Percentiles rank a stretch among this genome's conserved stretches.
These are phyloP conservation scores for Starmerella asiatica DNA, from an alignment of 805 yeast species.

Conservation along the genomic window DNA sequence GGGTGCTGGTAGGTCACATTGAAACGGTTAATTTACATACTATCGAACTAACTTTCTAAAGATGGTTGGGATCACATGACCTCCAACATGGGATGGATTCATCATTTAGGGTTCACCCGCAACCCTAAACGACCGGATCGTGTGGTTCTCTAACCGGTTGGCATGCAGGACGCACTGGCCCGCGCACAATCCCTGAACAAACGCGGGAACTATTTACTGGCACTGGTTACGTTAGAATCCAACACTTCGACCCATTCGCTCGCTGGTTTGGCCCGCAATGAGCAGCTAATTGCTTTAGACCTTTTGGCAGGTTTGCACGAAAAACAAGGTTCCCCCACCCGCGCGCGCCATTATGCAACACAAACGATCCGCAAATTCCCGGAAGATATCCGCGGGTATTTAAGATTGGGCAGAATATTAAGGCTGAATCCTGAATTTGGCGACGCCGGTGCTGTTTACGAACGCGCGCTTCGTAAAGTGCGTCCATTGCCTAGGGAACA, in stretches of 20 bases:
- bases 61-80: no score
- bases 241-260: slow-evolving; percentile 1
- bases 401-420: slow-evolving; percentile 18
- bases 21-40: background rate
- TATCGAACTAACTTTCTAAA: background rate
- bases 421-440: slow-evolving; percentile 7
- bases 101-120: no score
- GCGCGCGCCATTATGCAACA: slow-evolving; percentile 14
- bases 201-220: slow-evolving; percentile 10
- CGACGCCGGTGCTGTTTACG: slow-evolving; percentile 14
- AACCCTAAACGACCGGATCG: no score
- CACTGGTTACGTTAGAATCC: slow-evolving; percentile 17
- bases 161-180: slow-evolving; percentile 13
- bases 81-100: no score
- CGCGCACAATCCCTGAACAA: slow-evolving; percentile 16
- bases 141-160: background rate
- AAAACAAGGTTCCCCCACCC: slow-evolving; percentile 9
- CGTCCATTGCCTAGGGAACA: background rate
- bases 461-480: slow-evolving; percentile 10
- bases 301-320: slow-evolving; percentile 17
- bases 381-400: slow-evolving; percentile 15
- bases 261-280: background rate
- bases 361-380: slow-evolving; percentile 9
- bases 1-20: no score
- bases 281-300: slow-evolving; percentile 9